Conservation (phyloP, 495 filamentous ascomycete species). For the Aspergillus carlsbadensis region DNA sequence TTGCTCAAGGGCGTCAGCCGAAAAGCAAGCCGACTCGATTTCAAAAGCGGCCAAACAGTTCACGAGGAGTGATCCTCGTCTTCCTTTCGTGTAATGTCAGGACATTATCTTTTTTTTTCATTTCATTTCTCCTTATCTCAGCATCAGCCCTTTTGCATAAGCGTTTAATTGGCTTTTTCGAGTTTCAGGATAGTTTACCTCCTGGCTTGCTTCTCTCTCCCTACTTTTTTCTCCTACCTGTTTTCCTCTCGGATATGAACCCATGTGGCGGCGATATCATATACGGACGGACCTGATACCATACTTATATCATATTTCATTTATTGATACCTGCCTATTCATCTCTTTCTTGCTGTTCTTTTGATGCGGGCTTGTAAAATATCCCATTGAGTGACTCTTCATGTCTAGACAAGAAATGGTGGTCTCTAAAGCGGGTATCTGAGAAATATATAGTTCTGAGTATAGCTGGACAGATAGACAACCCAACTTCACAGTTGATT, state of each 20-base stretch:
- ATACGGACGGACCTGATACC: not conserved
- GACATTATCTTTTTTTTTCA: slow-evolving; percentile 21
- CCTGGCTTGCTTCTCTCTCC: not conserved
- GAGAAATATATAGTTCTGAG: no score
- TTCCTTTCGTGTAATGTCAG: slow-evolving; percentile 23
- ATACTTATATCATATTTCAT: not conserved
- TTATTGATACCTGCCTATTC: slow-evolving; percentile 1
- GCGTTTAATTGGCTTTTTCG: slow-evolving; percentile 13
- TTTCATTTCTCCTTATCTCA: not conserved
- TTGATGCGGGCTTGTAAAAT: slow-evolving; percentile 10
- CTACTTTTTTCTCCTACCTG: slow-evolving; percentile 3
- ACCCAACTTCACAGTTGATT: not conserved
- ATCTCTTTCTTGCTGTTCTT: slow-evolving; percentile 3
- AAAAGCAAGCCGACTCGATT: slow-evolving; percentile 46
- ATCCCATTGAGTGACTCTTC: not conserved
- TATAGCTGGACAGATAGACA: no score
- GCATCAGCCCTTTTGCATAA: slow-evolving; percentile 18
- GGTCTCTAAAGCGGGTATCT: not conserved
- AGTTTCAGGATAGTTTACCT: not conserved
- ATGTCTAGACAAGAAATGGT: not conserved
- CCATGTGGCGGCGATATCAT: slow-evolving; percentile 11
- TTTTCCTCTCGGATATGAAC: slow-evolving; percentile 11
- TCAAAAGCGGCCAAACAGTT: slow-evolving; percentile 31
- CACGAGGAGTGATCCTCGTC: slow-evolving; percentile 35
- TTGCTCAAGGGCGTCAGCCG: slow-evolving; percentile 45